phyloP scores from a whole-genome alignment of 179 eudicot species.

The Carnegiea gigantea region DNA sequence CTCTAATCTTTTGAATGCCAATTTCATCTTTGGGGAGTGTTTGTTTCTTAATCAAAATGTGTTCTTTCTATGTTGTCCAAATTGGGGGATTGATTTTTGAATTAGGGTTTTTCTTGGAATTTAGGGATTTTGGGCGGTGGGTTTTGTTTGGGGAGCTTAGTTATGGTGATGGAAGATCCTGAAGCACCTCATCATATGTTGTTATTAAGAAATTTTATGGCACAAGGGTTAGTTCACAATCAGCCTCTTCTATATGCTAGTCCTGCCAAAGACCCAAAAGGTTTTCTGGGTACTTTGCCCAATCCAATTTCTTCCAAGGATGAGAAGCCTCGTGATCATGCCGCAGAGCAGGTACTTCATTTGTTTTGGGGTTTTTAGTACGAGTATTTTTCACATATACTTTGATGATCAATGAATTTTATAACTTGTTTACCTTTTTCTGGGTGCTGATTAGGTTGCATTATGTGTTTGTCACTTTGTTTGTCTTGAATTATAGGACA shows the following conservation, averaged over 20 bases:
- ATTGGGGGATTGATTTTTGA: neutral
- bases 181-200: conserved; percentile 99
- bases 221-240: conserved; percentile 86
- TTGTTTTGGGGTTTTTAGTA: neutral
- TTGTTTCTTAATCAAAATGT: neutral
- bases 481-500: conserved; percentile 50
- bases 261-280: conserved; percentile 79
- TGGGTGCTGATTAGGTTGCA: neutral
- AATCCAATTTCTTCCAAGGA: conserved; percentile 64
- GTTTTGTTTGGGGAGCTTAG: conserved; percentile 75
- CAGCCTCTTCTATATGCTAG: conserved; percentile 94
- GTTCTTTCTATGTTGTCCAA: neutral
- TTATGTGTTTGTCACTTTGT: neutral
- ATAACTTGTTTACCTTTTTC: neutral
- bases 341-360: conserved; percentile 56
- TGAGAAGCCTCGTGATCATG: conserved; percentile 59
- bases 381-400: neutral
- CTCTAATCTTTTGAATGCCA: neutral
- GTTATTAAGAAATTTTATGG: conserved; percentile 88
- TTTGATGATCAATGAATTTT: neutral
- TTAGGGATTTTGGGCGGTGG: conserved; percentile 95
- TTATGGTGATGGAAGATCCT: conserved; percentile 92
- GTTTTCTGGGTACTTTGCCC: conserved; percentile 95
- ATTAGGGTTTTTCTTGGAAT: neutral
- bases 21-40: neutral